Evolutionary conservation across 2,329 filamentous ascomycete species (phyloP).

Genomic region (Westerdykella ornata): DNA sequence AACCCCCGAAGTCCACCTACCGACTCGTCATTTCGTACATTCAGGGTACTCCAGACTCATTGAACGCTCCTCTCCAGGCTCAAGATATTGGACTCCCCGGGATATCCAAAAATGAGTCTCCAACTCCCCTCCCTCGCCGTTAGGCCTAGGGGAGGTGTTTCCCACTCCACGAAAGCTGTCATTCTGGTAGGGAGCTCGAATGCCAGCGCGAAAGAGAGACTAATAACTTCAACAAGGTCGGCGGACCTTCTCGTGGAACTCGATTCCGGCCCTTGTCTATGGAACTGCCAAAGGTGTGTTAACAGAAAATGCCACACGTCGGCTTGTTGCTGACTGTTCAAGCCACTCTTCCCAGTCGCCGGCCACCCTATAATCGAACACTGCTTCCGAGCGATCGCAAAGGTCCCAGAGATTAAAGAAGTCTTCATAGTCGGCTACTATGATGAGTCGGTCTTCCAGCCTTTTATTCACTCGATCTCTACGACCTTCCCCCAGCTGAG

Average conservation of each 20-base stretch:
- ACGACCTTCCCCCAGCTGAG: constrained; percentile 79
- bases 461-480: constrained; percentile 90
- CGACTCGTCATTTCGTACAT: no score
- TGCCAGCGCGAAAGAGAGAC: constrained; percentile 10
- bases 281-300: constrained; percentile 80
- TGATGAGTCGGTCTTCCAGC: constrained; percentile 88
- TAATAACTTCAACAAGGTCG: constrained; percentile 62
- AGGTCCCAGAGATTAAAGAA: constrained; percentile 87
- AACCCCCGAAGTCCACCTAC: no score
- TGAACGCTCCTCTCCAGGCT: no score
- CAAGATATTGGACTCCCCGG: no score
- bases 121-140: constrained; percentile 33
- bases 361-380: constrained; percentile 98
- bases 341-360: constrained; percentile 97
- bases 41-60: no score
- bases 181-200: constrained; percentile 62
- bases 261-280: constrained; percentile 91
- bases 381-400: constrained; percentile 85
- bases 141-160: constrained; percentile 30
- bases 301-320: constrained; percentile 5
- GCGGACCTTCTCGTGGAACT: constrained; percentile 90
- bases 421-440: constrained; percentile 99
- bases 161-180: constrained; percentile 73
- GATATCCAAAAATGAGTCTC: constrained; percentile 24
- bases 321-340: constrained; percentile 16